Evolutionary conservation across 352 stramenopile species (phyloP).

Genomic region (Phytophthora citrophthora): DNA sequence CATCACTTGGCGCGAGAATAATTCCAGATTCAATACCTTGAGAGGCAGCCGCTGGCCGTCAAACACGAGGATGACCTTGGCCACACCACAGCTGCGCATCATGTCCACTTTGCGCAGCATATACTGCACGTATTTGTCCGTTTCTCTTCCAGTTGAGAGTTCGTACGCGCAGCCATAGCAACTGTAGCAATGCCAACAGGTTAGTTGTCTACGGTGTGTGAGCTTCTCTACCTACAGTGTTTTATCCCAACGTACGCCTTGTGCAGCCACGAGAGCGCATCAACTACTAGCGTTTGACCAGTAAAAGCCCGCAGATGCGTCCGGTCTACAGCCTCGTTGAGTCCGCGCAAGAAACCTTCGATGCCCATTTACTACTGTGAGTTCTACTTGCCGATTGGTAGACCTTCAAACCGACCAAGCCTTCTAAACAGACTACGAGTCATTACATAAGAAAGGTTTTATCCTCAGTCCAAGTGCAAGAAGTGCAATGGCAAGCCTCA

Average conservation of each 20-base stretch:
- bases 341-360: conserved; percentile 65
- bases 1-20: no score
- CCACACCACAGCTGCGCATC: conserved; percentile 57
- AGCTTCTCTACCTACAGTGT: background rate
- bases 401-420: no score
- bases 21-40: conserved; percentile 43
- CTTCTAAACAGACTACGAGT: no score
- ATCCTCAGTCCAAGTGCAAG: no score
- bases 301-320: conserved; percentile 60
- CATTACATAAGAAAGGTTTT: no score
- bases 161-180: conserved; percentile 85
- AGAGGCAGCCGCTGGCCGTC: conserved; percentile 76
- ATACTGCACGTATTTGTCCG: conserved; percentile 71
- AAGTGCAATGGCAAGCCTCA: no score
- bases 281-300: conserved; percentile 66
- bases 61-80: conserved; percentile 73
- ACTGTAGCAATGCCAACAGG: conserved; percentile 26
- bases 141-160: conserved; percentile 65
- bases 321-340: conserved; percentile 61
- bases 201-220: conserved; percentile 1
- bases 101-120: conserved; percentile 81
- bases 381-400: no score
- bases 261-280: conserved; percentile 83
- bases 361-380: conserved; percentile 77
- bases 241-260: conserved; percentile 60